Evolutionary conservation across 2,329 filamentous ascomycete species (phyloP), one percentile per base, ranked within the genome.

Genomic region (Pseudogymnoascus sp.): DNA sequence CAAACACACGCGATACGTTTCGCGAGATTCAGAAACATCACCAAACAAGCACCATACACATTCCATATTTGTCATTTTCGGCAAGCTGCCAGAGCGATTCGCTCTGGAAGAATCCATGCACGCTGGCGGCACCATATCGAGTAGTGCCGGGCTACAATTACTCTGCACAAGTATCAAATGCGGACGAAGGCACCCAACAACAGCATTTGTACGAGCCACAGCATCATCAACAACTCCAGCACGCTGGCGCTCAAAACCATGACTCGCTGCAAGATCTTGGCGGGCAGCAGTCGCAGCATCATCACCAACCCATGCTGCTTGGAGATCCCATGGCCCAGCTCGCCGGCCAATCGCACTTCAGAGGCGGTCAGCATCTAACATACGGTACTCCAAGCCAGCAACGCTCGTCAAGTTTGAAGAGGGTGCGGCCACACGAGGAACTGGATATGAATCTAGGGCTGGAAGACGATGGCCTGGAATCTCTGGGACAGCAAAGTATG

Each of bases 81-180:
- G 84, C 82, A 82, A 81, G 83, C 86, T 86, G 86, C 85, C 84
- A 86, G 86, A 84, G 87, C 86, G 85, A 80, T 78, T 83, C 82
- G 86, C 86, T 89, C 87, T 89, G 86, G 87, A 85, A 85, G 85
- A 82, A 85, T 84, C 85, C 83, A 88, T 88, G 85, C 77, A 83
- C 84, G 80, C 84, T 89, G 84, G 86, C 85, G 82, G 82, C 84
- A 82, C 85, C 87, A 77, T 90, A 90, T 81, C 84, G 86, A 82
- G 81, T 85, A 78, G 83, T 82, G 73, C 75, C 79, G 76, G 84
- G 87, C 80, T 88, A 88, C 82, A 84, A 88, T 83, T 90, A 89
- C 79, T 82, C 86, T 78, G 80, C 85, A 75, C 87, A 88, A 79
- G 83, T 82, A 73, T 81, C 82, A 77, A 82, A 86, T 79, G 78